Evolutionary conservation across 73 alveolate species (phyloP).

Genomic region (Paraurostyla sp.): DNA sequence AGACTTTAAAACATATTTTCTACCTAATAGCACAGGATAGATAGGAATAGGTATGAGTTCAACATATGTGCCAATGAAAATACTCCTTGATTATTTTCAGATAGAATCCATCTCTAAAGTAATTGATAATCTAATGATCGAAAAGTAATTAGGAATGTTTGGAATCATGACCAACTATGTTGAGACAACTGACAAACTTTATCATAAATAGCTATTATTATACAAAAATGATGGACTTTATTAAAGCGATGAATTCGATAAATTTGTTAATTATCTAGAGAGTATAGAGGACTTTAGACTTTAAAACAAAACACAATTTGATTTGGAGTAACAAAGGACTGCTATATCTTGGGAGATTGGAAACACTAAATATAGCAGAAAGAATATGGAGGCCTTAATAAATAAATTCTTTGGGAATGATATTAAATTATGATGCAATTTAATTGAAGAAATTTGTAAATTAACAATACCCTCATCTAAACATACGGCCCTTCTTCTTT

Average conservation of each 20-base stretch:
- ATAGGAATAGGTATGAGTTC: conserved; percentile 44
- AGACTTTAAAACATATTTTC: conserved; percentile 41
- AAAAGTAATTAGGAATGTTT: not conserved
- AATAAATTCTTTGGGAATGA: not conserved
- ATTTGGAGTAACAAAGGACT: not conserved
- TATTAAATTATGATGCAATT: not conserved
- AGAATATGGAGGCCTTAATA: conserved; percentile 12
- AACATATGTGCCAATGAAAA: conserved; percentile 13
- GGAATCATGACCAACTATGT: conserved; percentile 8
- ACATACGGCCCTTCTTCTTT: conserved; percentile 66
- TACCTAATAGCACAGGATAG: not conserved
- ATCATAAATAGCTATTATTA: conserved; percentile 13
- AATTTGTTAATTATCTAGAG: not conserved
- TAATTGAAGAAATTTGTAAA: not conserved
- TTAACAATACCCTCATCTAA: conserved; percentile 14
- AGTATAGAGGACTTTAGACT: not conserved
- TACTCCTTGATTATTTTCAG: not conserved
- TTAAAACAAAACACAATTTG: not conserved
- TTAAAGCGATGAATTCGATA: not conserved
- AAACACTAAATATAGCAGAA: conserved; percentile 18
- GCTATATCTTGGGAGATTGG: conserved; percentile 35
- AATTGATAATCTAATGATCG: not conserved
- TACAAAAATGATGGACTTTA: not conserved
- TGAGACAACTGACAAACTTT: not conserved
- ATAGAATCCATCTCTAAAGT: not conserved